These are phyloP conservation scores for Colletotrichum agaves DNA, from an alignment of 2,329 filamentous ascomycete species.

Conservation along the genomic window DNA sequence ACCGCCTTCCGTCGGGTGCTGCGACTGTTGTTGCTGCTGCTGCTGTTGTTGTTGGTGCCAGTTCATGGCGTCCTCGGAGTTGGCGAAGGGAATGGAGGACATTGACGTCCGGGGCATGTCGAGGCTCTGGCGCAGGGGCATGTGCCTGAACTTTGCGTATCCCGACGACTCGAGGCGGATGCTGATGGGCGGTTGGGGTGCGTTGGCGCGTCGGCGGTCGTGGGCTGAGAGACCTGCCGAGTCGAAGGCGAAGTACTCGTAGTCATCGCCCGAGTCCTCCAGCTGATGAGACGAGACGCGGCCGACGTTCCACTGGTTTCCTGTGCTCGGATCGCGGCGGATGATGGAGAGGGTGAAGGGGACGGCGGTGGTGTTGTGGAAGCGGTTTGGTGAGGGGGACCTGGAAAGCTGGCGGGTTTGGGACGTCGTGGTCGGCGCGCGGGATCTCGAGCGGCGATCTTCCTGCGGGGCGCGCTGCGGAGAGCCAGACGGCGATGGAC, in stretches of 20 bases:
- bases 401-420: constrained; percentile 27
- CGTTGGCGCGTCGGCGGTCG: constrained; percentile 36
- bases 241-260: constrained; percentile 41
- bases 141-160: constrained; percentile 66
- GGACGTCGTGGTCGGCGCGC: constrained; percentile 1
- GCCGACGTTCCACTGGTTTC: constrained; percentile 80
- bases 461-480: constrained; percentile 16
- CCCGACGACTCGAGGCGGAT: constrained; percentile 65
- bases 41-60: constrained; percentile 31
- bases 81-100: constrained; percentile 25
- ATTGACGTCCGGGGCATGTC: constrained; percentile 41
- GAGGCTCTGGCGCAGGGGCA: constrained; percentile 53
- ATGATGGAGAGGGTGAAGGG: constrained; percentile 73
- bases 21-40: background rate
- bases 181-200: constrained; percentile 56
- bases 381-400: constrained; percentile 53
- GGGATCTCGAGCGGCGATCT: constrained; percentile 10
- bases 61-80: constrained; percentile 32
- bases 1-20: constrained; percentile 41
- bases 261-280: constrained; percentile 49
- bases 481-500: constrained; percentile 8
- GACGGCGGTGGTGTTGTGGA: constrained; percentile 47
- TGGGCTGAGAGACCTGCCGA: constrained; percentile 39
- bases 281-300: constrained; percentile 67
- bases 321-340: constrained; percentile 76